Evolutionary conservation across 805 yeast species (phyloP), one percentile per base, ranked within the genome.

Genomic region (Metschnikowia continentalis): DNA sequence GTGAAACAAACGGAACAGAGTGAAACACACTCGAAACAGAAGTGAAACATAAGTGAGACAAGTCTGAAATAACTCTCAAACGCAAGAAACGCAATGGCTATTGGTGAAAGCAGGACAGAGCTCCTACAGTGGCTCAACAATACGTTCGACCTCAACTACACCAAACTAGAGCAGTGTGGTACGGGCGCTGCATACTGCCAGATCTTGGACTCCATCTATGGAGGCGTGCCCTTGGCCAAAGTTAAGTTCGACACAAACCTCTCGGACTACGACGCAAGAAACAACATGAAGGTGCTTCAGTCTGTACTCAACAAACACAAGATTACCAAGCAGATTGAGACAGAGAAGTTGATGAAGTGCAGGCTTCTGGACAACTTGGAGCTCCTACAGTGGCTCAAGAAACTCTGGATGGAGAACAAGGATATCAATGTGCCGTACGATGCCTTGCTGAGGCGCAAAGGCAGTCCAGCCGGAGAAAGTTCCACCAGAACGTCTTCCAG

Each of bases 111-210:
- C 6, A 81, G 98, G 60, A 81, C 84, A 41, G 97, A 90, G 60
- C 77, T 94, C 15, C 70, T 94, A 50, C 79, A 77, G 49, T 94
- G 98, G 98, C 75, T 94, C 57, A 92, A 92, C 62, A 75, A 79
- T 40, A 77, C 88, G 3, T 74, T 90, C 43, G 78, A 78, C 41
- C 68, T 90, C 39, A 74, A 82, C 54, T 81, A 88, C 60, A 75
- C 82, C 35, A 89, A 87, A 64, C 86, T 94, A 1, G 99, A 94
- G 64, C 91, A 91, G 67, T 85, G 97, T 64, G 99, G 99, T 15
- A 81, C 87, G 2, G 99, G 99, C 2, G 97, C 97, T 1, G 92
- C 90, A 0, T 92, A 89, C 65, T 90, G 97, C 67, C 97, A 91
- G 71, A 78, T 94, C 37, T 76, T 92, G 74, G 97, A 94, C 67